Evolutionary conservation across 805 yeast species (phyloP).

Genomic region (Candida sanyiensis): DNA sequence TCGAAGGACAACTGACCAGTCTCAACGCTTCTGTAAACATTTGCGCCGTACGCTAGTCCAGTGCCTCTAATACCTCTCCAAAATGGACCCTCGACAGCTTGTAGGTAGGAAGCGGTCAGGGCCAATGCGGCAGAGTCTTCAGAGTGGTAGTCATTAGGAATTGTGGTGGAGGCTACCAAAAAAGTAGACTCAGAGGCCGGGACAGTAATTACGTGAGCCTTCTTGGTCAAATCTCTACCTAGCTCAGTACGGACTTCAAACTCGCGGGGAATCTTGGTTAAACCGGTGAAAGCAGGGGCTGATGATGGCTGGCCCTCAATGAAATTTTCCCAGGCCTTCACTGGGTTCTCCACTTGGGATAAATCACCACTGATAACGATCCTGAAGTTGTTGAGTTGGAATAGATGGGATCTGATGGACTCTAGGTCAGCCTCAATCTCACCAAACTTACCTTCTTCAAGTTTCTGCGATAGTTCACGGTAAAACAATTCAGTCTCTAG

Average conservation of each 20-base stretch:
- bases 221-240: conserved; percentile 46
- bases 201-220: conserved; percentile 60
- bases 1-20: conserved; percentile 60
- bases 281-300: conserved; percentile 2
- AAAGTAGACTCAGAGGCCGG: conserved; percentile 85
- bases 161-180: conserved; percentile 50
- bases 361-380: conserved; percentile 69
- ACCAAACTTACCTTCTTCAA: conserved; percentile 49
- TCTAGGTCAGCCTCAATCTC: conserved; percentile 47
- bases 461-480: conserved; percentile 39
- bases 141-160: conserved; percentile 50
- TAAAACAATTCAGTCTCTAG: conserved; percentile 57
- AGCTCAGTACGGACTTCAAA: conserved; percentile 45
- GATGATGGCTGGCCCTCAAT: conserved; percentile 21
- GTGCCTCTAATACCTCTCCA: conserved; percentile 96
- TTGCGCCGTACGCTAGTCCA: conserved; percentile 90
- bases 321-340: conserved; percentile 47
- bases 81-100: conserved; percentile 91
- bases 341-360: conserved; percentile 44
- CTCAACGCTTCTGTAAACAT: conserved; percentile 52
- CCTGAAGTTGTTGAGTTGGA: conserved; percentile 55
- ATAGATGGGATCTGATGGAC: conserved; percentile 43
- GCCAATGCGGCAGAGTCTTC: conserved; percentile 65
- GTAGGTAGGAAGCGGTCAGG: conserved; percentile 69
- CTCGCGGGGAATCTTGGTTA: conserved; percentile 46